A percentile compares a stretch with the other conserved stretches of the same genome.
These are phyloP conservation scores for Aspergillus sp. DNA, from an alignment of 2,329 filamentous ascomycete genomes.

Conservation along the genomic window DNA sequence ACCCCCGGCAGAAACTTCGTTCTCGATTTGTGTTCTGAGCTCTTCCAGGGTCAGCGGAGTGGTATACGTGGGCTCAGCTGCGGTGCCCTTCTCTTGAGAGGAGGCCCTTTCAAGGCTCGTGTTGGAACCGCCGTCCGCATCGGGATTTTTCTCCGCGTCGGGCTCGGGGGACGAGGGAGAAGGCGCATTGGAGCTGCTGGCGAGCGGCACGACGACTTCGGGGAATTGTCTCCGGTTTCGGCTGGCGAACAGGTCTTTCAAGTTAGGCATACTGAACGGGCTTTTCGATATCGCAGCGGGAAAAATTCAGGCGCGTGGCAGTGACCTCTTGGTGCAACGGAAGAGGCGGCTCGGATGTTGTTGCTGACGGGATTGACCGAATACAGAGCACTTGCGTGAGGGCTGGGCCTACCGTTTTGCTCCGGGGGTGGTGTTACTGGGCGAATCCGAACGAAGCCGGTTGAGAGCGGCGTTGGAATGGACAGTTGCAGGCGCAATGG, in stretches of 20 bases:
- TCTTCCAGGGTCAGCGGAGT: constrained; percentile 55
- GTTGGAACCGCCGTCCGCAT: constrained; percentile 25
- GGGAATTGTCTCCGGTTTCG: constrained; percentile 43
- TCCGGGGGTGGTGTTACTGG: background rate
- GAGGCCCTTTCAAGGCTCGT: constrained; percentile 23
- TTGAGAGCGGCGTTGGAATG: constrained; percentile 1
- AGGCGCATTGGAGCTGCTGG: constrained; percentile 32
- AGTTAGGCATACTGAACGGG: constrained; percentile 21
- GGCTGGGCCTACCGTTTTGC: background rate
- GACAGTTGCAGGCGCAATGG: background rate
- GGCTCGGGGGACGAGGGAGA: constrained; percentile 3
- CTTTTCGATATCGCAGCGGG: background rate
- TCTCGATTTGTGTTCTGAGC: constrained; percentile 57
- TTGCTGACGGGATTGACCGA: background rate
- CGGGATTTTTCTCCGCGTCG: constrained; percentile 12
- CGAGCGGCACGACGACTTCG: constrained; percentile 43
- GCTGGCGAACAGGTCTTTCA: constrained; percentile 41
- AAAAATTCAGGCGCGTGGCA: background rate
- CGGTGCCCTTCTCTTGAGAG: constrained; percentile 29
- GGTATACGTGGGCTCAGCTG: constrained; percentile 27
- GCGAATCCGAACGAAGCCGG: constrained; percentile 3
- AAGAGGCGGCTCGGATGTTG: background rate
- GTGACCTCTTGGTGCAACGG: background rate
- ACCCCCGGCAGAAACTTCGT: constrained; percentile 47
- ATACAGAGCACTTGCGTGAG: background rate